A percentile compares a stretch with the other conserved stretches of the same genome.
Conservation (phyloP, 495 filamentous ascomycete species). For the Lasiosphaeriaceae sp. region DNA sequence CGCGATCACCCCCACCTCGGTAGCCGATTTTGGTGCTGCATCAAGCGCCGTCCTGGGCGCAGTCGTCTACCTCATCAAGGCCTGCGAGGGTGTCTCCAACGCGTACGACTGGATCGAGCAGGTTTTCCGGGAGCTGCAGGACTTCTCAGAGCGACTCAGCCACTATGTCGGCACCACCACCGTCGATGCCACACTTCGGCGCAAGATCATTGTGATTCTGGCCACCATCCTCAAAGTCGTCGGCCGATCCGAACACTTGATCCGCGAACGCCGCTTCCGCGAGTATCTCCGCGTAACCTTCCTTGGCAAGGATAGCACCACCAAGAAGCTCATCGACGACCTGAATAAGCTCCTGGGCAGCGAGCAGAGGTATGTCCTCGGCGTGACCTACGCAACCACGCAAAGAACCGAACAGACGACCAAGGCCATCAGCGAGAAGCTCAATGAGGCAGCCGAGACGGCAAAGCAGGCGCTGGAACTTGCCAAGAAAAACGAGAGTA, state of each 20-base stretch:
- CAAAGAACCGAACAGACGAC: slow-evolving; percentile 5
- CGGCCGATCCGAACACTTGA: slow-evolving; percentile 3
- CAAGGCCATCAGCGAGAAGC: too few relatives aligned
- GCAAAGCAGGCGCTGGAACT: background rate
- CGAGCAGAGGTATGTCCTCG: slow-evolving; percentile 11
- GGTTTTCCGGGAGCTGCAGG: slow-evolving; percentile 10
- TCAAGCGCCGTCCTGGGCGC: slow-evolving; percentile 8
- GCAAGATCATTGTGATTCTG: slow-evolving; percentile 7
- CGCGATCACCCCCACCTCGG: background rate
- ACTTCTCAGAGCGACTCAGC: slow-evolving; percentile 8
- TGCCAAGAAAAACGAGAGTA: background rate
- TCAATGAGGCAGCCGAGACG: background rate
- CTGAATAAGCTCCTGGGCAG: slow-evolving; percentile 9
- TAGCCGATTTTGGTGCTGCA: slow-evolving; percentile 1
- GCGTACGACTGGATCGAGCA: slow-evolving; percentile 16
- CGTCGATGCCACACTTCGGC: background rate
- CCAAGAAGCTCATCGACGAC: slow-evolving; percentile 9
- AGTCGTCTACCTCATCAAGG: slow-evolving; percentile 7
- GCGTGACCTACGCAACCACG: slow-evolving; percentile 7
- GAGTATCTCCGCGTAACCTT: slow-evolving; percentile 11
- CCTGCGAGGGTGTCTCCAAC: slow-evolving; percentile 9
- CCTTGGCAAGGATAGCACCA: slow-evolving; percentile 7
- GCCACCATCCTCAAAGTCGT: slow-evolving; percentile 8
- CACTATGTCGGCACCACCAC: background rate
- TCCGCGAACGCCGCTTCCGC: slow-evolving; percentile 3